phyloP scores from a whole-genome alignment of 768 basidiomycete species.

The Naganishia onofrii region DNA sequence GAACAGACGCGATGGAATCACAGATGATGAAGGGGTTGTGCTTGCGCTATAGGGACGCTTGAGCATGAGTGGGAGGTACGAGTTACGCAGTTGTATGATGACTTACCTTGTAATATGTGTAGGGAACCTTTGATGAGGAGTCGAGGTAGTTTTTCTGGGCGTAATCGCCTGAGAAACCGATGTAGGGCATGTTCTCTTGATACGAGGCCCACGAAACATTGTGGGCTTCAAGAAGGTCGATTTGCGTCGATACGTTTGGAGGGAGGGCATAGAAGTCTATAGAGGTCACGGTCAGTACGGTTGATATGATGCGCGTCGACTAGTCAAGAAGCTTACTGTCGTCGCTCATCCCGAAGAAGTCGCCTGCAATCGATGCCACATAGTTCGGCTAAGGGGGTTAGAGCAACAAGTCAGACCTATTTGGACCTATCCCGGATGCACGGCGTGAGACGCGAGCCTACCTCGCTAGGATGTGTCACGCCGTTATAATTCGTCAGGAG shows the following conservation, averaged over 20 bases:
- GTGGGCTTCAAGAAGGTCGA: constrained; percentile 63
- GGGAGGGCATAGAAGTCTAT: constrained; percentile 47
- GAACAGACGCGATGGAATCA: constrained; percentile 57
- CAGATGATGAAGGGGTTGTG: constrained; percentile 61
- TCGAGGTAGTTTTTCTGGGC: constrained; percentile 54
- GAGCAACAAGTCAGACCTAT: constrained; percentile 55
- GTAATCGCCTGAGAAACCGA: constrained; percentile 44
- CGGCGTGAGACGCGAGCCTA: not conserved
- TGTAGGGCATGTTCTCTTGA: constrained; percentile 37
- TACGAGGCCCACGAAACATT: constrained; percentile 64
- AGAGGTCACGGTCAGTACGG: not conserved
- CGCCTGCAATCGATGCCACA: constrained; percentile 58
- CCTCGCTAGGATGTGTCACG: constrained; percentile 35
- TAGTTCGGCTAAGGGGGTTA: constrained; percentile 68
- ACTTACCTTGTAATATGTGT: constrained; percentile 57
- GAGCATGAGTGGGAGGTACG: not conserved
- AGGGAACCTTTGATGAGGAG: constrained; percentile 44
- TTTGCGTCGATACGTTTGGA: constrained; percentile 60
- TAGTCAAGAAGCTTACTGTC: constrained; percentile 49
- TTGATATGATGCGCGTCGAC: constrained; percentile 28
- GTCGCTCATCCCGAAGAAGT: constrained; percentile 58
- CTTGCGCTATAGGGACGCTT: constrained; percentile 52
- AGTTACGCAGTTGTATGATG: no score
- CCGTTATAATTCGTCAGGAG: constrained; percentile 51
- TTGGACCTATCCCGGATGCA: no score